Percentiles rank a stretch among this genome's conserved stretches.
Conservation (phyloP, 2,329 filamentous ascomycete genomes). For the Venturia pyrina region DNA sequence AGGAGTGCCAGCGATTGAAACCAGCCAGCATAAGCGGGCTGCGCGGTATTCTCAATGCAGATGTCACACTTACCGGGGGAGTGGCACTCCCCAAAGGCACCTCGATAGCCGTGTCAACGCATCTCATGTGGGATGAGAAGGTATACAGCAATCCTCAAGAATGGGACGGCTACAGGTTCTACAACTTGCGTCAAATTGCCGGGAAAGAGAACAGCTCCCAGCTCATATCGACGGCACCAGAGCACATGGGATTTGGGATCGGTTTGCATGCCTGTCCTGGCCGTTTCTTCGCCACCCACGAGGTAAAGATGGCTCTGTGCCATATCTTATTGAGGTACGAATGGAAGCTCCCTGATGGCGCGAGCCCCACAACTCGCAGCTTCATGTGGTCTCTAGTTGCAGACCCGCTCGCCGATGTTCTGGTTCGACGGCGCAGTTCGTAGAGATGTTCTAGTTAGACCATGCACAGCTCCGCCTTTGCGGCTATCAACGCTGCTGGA, state of each 20-base stretch:
- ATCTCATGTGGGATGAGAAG: constrained; percentile 13
- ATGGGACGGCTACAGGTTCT: constrained; percentile 15
- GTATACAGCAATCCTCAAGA: constrained; percentile 12
- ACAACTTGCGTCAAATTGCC: background rate
- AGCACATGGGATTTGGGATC: constrained; percentile 20
- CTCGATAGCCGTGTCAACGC: constrained; percentile 14
- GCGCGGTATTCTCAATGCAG: constrained; percentile 13
- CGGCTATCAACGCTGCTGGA: too few species aligned
- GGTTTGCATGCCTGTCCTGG: constrained; percentile 25
- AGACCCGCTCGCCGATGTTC: too few species aligned
- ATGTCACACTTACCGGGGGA: constrained; percentile 17
- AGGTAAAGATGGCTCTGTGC: constrained; percentile 26
- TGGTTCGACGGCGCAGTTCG: too few species aligned
- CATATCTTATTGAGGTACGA: constrained; percentile 22
- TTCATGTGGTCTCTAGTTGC: too few species aligned
- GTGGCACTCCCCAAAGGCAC: constrained; percentile 15
- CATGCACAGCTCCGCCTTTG: too few species aligned
- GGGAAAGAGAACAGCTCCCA: too few species aligned
- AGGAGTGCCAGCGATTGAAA: constrained; percentile 13
- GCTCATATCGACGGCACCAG: too few species aligned
- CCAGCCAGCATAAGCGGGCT: background rate
- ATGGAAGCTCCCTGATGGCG: too few species aligned
- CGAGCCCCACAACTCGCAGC: too few species aligned
- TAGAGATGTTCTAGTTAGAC: too few species aligned
- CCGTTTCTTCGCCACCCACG: constrained; percentile 24